These are phyloP conservation scores for Udeniomyces megalosporus DNA, from an alignment of 768 basidiomycete genomes.

Conservation along the genomic window DNA sequence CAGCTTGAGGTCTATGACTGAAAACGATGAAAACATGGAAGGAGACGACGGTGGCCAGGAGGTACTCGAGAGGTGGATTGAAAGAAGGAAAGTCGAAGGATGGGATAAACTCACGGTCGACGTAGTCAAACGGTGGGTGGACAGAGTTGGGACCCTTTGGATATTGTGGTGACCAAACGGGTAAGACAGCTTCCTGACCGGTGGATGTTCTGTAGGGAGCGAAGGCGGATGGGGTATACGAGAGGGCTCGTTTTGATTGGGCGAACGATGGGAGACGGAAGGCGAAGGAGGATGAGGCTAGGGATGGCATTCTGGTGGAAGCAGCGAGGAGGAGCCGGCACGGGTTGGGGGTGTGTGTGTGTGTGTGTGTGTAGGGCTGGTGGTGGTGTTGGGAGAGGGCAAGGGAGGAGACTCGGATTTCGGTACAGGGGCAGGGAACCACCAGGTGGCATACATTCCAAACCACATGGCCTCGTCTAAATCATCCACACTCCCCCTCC, in stretches of 20 bases:
- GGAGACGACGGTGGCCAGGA: neutral
- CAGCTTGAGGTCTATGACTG: too few relatives aligned
- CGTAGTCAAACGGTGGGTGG: neutral
- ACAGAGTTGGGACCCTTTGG: neutral
- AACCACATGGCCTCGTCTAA: too few relatives aligned
- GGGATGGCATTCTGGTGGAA: neutral
- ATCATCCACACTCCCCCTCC: constrained; percentile 19
- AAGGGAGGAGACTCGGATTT: too few relatives aligned
- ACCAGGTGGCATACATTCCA: too few relatives aligned
- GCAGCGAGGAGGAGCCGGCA: neutral
- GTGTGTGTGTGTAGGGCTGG: too few relatives aligned
- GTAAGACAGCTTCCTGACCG: constrained; percentile 9
- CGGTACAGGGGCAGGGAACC: too few relatives aligned
- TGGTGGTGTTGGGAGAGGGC: neutral
- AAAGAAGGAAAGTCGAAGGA: neutral
- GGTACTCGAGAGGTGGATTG: neutral
- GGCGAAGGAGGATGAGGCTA: constrained; percentile 2
- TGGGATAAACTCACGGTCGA: neutral
- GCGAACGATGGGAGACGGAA: neutral
- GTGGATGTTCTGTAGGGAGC: constrained; percentile 13
- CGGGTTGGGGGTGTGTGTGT: neutral
- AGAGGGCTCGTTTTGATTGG: neutral
- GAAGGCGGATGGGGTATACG: neutral
- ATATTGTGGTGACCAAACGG: neutral
- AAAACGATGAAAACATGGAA: too few relatives aligned